Percentiles rank a stretch among this genome's conserved stretches.
Conservation (phyloP, 345 rosid genomes). For the Sisymbrium irio region DNA sequence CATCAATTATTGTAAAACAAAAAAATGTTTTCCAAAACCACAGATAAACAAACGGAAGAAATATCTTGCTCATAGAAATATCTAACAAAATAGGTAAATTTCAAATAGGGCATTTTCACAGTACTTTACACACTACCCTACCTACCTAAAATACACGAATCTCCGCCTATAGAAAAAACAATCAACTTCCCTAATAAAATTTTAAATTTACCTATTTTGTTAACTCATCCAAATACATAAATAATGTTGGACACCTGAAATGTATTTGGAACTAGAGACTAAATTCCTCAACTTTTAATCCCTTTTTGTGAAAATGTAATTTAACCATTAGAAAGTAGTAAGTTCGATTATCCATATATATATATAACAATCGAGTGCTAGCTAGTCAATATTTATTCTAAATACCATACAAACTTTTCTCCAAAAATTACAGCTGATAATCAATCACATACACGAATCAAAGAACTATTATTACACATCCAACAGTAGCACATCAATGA, state of each 20-base stretch:
- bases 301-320: not conserved
- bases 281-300: not conserved
- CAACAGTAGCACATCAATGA: conserved; percentile 5
- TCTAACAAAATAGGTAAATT: too few relatives aligned
- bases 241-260: not conserved
- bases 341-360: not conserved
- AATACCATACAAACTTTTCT: conserved; percentile 1
- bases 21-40: too few relatives aligned
- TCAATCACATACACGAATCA: conserved; percentile 18
- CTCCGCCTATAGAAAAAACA: too few relatives aligned
- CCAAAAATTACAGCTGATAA: not conserved
- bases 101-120: too few relatives aligned
- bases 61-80: too few relatives aligned
- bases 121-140: too few relatives aligned
- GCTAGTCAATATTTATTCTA: conserved; percentile 11
- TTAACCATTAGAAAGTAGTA: not conserved
- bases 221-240: too few relatives aligned
- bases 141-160: too few relatives aligned
- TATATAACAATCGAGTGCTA: not conserved
- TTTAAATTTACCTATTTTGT: too few relatives aligned
- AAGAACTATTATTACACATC: conserved; percentile 22
- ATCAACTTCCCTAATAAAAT: too few relatives aligned
- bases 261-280: not conserved
- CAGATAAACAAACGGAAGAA: too few relatives aligned
- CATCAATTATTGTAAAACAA: too few relatives aligned